Evolutionary conservation across 352 stramenopile species (phyloP), one percentile per base, ranked within the genome.

Genomic region (Pythium folliculosum): DNA sequence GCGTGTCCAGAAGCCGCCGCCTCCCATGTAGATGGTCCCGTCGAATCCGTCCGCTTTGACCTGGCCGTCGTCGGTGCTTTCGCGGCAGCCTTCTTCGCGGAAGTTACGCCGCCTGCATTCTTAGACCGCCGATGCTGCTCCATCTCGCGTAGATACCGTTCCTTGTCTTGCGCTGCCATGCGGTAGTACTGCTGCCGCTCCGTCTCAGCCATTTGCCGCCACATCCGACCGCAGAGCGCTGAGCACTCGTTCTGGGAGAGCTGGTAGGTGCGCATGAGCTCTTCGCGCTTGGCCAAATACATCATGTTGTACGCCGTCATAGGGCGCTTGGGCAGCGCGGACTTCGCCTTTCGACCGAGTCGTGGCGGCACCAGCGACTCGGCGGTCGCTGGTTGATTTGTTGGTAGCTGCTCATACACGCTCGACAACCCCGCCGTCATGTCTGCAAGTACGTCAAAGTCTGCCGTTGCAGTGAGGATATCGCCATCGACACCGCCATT

Each of bases 191-290:
- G 77, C 35, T 86, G 71, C 21, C 75, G 66, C 32, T 88, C 81
- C 14, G 22, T 51, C 27, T 86, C 77, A 19, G 64, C 66, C 78
- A 90, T 90, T 45, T 88, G 62, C 51, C 80, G 80, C 80, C 81
- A 88, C 63, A 90, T 64, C 12, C 75, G 72, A 0, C 80, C 80
- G n/a, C 74, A 88, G 5, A 88, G 66, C 30, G 76, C 79, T 3
- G 76, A 88, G 53, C 77, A 87, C 56, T 90, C 78, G 55, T 90
- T 88, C 68, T 90, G 80, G 17, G 78, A 82, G 62, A 90, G 81
- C 61, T 90, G 76, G 51, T 88, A 86, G 21, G 69, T 71, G 14
- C 66, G 63, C 48, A 88, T 72, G 10, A 90, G 63, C 62, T 90
- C 78, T 1, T 69, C 68, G 25, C 77, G 79, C 70, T 84, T 81